These are phyloP conservation scores for Vanilla planifolia DNA, from an alignment of 106 monocot species.

Conservation along the genomic window DNA sequence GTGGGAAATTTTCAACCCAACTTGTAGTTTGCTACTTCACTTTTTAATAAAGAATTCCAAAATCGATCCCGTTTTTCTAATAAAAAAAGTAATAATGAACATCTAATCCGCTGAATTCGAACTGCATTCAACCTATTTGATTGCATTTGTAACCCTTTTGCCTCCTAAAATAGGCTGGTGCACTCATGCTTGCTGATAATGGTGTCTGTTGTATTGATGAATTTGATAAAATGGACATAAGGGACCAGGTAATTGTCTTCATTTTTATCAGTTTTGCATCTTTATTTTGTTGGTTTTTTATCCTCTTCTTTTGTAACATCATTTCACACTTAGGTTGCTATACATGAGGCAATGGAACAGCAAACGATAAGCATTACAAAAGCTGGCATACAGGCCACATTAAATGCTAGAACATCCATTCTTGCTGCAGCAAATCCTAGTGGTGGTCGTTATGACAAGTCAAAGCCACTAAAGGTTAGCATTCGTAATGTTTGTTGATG, in stretches of 20 bases:
- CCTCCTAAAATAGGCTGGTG: constrained; percentile 97
- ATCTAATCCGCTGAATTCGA: too few relatives aligned
- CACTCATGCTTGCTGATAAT: constrained; percentile 98
- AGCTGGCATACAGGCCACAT: constrained; percentile 99
- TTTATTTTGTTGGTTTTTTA: constrained; percentile 6
- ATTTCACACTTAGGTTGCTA: constrained; percentile 92
- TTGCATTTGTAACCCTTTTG: constrained; percentile 8
- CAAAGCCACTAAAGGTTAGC: constrained; percentile 87
- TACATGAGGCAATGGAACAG: constrained; percentile 99
- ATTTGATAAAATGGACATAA: constrained; percentile 99
- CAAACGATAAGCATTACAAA: constrained; percentile 99
- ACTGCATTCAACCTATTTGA: background rate
- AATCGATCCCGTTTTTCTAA: too few relatives aligned
- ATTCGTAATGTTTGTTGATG: background rate
- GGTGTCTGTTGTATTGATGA: constrained; percentile 99
- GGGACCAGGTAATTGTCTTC: constrained; percentile 63
- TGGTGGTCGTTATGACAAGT: constrained; percentile 90
- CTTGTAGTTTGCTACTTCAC: background rate
- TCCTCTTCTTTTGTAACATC: background rate
- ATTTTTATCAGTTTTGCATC: background rate
- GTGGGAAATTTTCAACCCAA: background rate
- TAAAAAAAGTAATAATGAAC: too few relatives aligned
- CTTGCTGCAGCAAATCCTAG: constrained; percentile 98
- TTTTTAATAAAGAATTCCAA: too few relatives aligned
- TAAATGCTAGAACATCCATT: constrained; percentile 96